Base-by-base conservation (phyloP, 2,329 filamentous ascomycete genomes). In the Aspergillus thermomutatus region DNA sequence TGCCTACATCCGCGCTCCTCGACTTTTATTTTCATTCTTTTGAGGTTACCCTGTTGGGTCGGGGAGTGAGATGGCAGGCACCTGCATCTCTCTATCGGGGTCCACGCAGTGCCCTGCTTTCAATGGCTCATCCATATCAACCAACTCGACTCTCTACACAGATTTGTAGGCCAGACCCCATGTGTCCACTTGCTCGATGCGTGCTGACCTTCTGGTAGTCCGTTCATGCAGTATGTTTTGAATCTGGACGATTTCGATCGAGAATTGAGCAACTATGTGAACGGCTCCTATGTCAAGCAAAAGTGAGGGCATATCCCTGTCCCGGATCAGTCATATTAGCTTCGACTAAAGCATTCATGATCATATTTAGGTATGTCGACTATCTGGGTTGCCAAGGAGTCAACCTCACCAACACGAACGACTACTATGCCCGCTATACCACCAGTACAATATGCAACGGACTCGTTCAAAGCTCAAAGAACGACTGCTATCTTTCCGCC, bases 381-480 rank as follows among this genome's bases (percentile, higher is more conserved):
- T 80, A 91, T 49, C 83, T 99, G 62, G 93, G 93, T 55, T 99
- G 94, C 72, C 81, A 83, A 49, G 83, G 84, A 60, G 80, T 97
- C 66, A 85, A 94, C 68, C 82, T 92, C 55, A 85, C 85, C 55
- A 90, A 96, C 71, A 88, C 91, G 3, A 88, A 85, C 64, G 83
- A 89, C 67, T 84, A 92, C 68, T 99, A 99, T 76, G 93, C 94
- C 50, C 88, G 94, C 66, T 99, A 93, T 76, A 96, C 93, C 4
- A 94, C 87, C 49, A 94, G 90, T 59, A 88, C 95, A 61, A 83
- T 99, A 62, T 99, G 94, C 82, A 97, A 95, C 80, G 84, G 90
- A 63, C 89, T 99, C 69, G 85, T 99, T 51, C 94, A 99, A 75
- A 92, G 91, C 70, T 97, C 94, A 4, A 86, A 88, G 66, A 71